These are phyloP conservation scores for Symmetrospora coprosmae DNA, from an alignment of 768 basidiomycete species.

Conservation along the genomic window DNA sequence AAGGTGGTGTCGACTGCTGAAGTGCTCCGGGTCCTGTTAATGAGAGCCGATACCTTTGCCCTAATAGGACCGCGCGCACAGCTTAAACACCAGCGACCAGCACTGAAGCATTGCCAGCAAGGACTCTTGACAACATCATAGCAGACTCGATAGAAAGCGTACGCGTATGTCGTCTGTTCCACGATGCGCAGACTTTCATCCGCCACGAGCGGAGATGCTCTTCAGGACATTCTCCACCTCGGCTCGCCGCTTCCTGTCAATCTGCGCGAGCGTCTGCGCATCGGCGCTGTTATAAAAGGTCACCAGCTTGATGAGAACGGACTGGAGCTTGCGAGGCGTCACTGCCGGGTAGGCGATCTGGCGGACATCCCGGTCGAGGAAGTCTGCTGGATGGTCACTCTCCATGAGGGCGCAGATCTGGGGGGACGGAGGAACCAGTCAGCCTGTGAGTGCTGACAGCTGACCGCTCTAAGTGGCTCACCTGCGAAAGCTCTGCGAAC, in stretches of 20 bases:
- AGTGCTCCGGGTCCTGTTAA: too few species aligned
- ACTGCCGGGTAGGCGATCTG: conserved; percentile 35
- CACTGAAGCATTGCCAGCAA: too few species aligned
- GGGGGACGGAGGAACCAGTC: too few species aligned
- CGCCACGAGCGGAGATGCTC: too few species aligned
- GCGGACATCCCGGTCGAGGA: conserved; percentile 30
- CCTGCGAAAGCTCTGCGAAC: conserved; percentile 31
- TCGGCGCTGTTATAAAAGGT: conserved; percentile 28
- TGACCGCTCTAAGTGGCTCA: background rate
- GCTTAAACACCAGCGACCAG: too few species aligned
- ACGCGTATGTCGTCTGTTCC: too few species aligned
- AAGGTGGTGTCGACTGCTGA: too few species aligned
- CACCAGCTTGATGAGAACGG: conserved; percentile 36
- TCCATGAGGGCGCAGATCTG: conserved; percentile 29
- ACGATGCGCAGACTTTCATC: too few species aligned
- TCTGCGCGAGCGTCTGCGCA: conserved; percentile 30
- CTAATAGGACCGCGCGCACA: too few species aligned
- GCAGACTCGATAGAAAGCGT: too few species aligned
- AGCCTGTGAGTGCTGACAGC: background rate
- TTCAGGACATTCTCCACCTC: conserved; percentile 29
- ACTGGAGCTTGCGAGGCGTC: conserved; percentile 33
- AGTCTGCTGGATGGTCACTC: conserved; percentile 19
- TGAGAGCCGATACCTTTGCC: too few species aligned
- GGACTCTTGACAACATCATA: too few species aligned
- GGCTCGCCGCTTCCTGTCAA: conserved; percentile 32